These are phyloP conservation scores for Pseudogymnoascus sp. DNA, from an alignment of 2,329 filamentous ascomycete species.

Conservation along the genomic window DNA sequence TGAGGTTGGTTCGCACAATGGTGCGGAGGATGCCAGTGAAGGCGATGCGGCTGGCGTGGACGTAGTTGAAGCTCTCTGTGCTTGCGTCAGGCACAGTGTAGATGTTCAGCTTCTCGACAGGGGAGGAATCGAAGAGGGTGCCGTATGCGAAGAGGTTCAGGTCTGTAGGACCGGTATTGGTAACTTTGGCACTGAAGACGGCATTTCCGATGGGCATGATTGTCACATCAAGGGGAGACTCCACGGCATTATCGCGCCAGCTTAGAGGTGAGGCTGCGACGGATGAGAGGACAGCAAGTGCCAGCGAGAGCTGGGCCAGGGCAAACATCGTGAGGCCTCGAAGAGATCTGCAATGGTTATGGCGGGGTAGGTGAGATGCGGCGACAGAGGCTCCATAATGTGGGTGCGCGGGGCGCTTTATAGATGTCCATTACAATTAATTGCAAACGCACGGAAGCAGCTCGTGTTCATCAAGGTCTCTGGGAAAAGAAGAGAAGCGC, in stretches of 20 bases:
- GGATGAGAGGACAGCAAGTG: slow-evolving; percentile 11
- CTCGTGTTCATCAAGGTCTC: neutral
- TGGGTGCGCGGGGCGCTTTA: neutral
- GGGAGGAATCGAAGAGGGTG: slow-evolving; percentile 32
- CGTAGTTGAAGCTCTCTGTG: neutral
- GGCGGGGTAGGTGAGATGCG: neutral
- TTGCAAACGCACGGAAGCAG: neutral
- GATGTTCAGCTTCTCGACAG: slow-evolving; percentile 34
- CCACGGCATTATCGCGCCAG: slow-evolving; percentile 25
- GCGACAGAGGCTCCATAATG: neutral
- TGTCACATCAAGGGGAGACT: slow-evolving; percentile 19
- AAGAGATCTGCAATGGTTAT: slow-evolving; percentile 17
- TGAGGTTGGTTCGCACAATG: slow-evolving; percentile 29
- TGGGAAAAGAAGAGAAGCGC: neutral
- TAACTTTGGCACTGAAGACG: slow-evolving; percentile 32
- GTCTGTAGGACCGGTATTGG: slow-evolving; percentile 31
- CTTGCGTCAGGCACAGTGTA: slow-evolving; percentile 15
- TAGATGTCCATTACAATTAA: neutral
- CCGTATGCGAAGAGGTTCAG: slow-evolving; percentile 34
- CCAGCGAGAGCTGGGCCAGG: slow-evolving; percentile 20
- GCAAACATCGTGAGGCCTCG: slow-evolving; percentile 19
- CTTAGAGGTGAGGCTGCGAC: slow-evolving; percentile 18
- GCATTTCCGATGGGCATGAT: slow-evolving; percentile 28
- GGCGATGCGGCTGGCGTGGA: slow-evolving; percentile 21
- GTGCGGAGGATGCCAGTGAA: slow-evolving; percentile 37